Evolutionary conservation across 1,284 basidiomycete genomes (phyloP).

Genomic region (Volvariella surrecta): DNA sequence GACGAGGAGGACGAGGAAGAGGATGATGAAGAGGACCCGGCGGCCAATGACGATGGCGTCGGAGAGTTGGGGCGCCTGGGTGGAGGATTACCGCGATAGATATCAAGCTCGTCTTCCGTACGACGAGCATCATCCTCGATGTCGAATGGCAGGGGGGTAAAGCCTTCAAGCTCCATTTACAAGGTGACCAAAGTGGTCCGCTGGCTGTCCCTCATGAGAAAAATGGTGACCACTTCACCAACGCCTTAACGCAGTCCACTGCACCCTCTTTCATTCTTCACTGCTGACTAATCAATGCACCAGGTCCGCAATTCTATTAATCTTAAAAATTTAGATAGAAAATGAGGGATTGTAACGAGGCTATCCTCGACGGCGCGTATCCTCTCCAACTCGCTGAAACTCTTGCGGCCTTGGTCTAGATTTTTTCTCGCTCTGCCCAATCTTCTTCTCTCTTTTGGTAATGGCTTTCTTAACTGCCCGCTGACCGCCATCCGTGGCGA

Average conservation of each 20-base stretch:
- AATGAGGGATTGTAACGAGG: too few species aligned
- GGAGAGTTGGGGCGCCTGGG: constrained; percentile 21
- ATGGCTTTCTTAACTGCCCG: constrained; percentile 81
- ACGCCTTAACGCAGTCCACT: background rate
- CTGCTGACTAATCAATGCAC: too few species aligned
- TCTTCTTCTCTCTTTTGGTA: constrained; percentile 84
- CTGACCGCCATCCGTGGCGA: constrained; percentile 68
- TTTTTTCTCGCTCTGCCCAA: constrained; percentile 85
- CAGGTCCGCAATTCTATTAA: too few species aligned
- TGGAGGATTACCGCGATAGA: constrained; percentile 50
- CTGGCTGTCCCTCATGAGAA: too few species aligned
- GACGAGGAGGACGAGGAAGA: constrained; percentile 36
- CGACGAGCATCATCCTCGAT: constrained; percentile 6
- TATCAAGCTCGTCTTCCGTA: constrained; percentile 29
- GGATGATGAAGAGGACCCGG: constrained; percentile 22
- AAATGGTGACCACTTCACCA: background rate
- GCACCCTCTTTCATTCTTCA: too few species aligned
- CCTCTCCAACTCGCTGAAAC: too few species aligned
- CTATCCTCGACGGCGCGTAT: too few species aligned
- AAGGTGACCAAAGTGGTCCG: too few species aligned
- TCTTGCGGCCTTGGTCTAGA: constrained; percentile 41
- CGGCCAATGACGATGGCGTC: constrained; percentile 20
- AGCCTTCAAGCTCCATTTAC: constrained; percentile 2
- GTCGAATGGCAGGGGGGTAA: constrained; percentile 7
- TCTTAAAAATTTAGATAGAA: too few species aligned